Base-by-base conservation (phyloP, 2,329 filamentous ascomycete genomes). In the Coniella vitis region DNA sequence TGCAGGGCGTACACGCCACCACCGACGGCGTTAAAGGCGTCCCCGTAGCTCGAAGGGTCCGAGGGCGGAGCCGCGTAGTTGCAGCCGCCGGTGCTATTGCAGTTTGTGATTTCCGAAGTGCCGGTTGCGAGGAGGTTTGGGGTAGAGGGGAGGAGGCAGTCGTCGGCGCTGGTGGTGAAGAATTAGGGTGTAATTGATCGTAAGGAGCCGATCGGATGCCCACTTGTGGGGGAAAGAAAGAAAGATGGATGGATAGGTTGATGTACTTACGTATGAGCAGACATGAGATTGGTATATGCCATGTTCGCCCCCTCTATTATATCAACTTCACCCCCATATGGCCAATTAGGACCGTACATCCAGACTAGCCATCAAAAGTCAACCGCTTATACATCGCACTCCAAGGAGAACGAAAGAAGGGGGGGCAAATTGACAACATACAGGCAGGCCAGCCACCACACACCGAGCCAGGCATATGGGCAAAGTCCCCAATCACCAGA, bases 1-100 rank as follows among this genome's bases (percentile, higher is more conserved):
- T 84, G 73, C 56, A 84, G 76, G 5, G 81, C 83, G 56, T 86
- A 87, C 3, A 87, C 75, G 22, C 84, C 84, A n/a, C 84, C 84
- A 1, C 74, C 72, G 32, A 64, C 76, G 9, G 70, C 70, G 61
- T 90, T 89, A 69, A 90, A 88, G 0, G 72, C 70, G 46, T 79
- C 73, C 1, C 84, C 83, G 54, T 81, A 84, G 4, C 72, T 67
- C 1, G 66, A 59, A 0, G 69, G 70, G 25, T 75, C 71, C 34
- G 59, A 65, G 50, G 56, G 38, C 0, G 69, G 63, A 0, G 70
- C 61, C 12, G 62, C 60, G 51, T 68, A 73, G 49, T 70, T 71
- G 53, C 70, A 78, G 47, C 74, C 74, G 17, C 41, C 37, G 70
- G 13, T 60, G 42, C 73, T 70, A n/a, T 64, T 65, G 48, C 69